Conservation (phyloP, 2,329 filamentous ascomycete genomes). For the Apiospora rasikravindrae region DNA sequence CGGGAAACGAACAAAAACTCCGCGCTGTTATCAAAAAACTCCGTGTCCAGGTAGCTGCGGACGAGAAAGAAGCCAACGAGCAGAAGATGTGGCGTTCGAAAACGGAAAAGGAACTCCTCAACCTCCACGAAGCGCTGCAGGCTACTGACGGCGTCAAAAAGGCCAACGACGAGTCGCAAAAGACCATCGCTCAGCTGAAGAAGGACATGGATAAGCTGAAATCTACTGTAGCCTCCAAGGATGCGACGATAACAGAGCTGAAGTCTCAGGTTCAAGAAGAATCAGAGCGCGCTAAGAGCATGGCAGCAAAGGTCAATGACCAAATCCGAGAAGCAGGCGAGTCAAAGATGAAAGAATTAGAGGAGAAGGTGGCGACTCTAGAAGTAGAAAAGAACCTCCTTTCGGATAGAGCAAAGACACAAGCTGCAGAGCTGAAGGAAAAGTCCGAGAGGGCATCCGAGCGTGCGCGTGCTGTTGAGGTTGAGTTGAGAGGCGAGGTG, state of each 20-base stretch:
- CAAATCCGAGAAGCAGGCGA: slow-evolving; percentile 72
- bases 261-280: slow-evolving; percentile 73
- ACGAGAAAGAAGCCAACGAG: slow-evolving; percentile 68
- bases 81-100: slow-evolving; percentile 65
- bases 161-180: slow-evolving; percentile 47
- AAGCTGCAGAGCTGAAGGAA: slow-evolving; percentile 75
- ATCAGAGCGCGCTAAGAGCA: slow-evolving; percentile 67
- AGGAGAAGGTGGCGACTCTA: slow-evolving; percentile 66
- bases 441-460: slow-evolving; percentile 76
- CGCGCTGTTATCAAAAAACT: slow-evolving; percentile 84
- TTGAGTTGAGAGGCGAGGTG: slow-evolving; percentile 80
- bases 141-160: slow-evolving; percentile 62
- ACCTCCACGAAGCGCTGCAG: slow-evolving; percentile 52
- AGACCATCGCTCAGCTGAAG: slow-evolving; percentile 35
- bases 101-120: slow-evolving; percentile 54
- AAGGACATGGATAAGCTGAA: slow-evolving; percentile 61
- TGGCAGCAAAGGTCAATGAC: slow-evolving; percentile 69
- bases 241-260: slow-evolving; percentile 69
- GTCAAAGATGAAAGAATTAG: slow-evolving; percentile 54
- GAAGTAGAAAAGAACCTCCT: slow-evolving; percentile 79
- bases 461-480: slow-evolving; percentile 68
- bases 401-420: slow-evolving; percentile 67
- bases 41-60: slow-evolving; percentile 66
- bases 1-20: slow-evolving; percentile 84
- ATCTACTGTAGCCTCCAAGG: slow-evolving; percentile 67